Base-by-base conservation (phyloP, 805 yeast species). In the Metschnikowia cerradonensis region DNA sequence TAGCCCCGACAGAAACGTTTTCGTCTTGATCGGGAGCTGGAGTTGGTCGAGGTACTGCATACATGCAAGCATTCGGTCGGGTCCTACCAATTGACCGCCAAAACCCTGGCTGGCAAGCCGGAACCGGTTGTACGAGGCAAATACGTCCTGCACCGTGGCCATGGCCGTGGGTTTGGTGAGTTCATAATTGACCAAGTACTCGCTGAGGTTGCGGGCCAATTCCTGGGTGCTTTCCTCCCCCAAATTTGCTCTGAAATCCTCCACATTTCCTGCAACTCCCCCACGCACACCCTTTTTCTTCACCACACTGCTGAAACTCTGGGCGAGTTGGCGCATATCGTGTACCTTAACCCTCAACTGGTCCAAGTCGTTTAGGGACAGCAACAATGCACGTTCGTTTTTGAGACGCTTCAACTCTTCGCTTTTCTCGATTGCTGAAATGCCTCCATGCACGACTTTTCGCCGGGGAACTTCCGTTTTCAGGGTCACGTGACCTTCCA, bases 191-290 rank as follows among this genome's bases (percentile, higher is more conserved):
- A 61, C 60, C 54, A 88, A 70, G 64, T 82, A 90, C 58, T 88
- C 96, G 38, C 89, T 83, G 2, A 92, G 63, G 60, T 89, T 91
- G 48, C 96, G 76, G 0, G 97, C 80, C 15, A 90, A 69, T 60
- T 90, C 96, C 52, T 82, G 50, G 5, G 74, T 67, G 1, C 54
- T 59, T 26, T 26, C 30, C 11, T 26, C 30, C 2, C 30, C 30
- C 30, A 26, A 26, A 8, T 26, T 26, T 4, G 30, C 30, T 26
- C 30, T 26, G 11, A 26, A 26, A 2, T 26, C 11, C 30, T 11
- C 30, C 30, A 4, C 10, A 3, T 8, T 26, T 26, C 30, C 30
- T 26, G 30, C 30, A 26, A 26, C 30, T 26, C 30, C 30, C 30
- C 30, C 30, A 26, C 30, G 30, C 4, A 13, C 33, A 6, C 46